Evolutionary conservation across 495 filamentous ascomycete genomes (phyloP).

Genomic region (Trichocladium antarcticum): DNA sequence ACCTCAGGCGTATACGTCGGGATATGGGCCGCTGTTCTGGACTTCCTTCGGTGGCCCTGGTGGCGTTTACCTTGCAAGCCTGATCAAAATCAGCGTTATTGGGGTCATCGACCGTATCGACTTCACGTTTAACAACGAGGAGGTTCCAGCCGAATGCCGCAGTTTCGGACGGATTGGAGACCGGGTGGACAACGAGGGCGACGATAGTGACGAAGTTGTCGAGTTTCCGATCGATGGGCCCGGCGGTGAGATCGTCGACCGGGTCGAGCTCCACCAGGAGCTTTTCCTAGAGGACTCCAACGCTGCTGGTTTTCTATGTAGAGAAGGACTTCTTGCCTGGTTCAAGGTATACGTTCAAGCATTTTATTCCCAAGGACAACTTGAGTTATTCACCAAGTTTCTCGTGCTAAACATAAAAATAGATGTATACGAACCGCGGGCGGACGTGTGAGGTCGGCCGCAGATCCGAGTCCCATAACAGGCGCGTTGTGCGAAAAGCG

Average conservation of each 20-base stretch:
- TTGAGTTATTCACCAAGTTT: too few species aligned
- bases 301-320: too few species aligned
- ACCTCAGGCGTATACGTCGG: neutral
- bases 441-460: neutral
- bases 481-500: neutral
- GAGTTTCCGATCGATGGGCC: neutral
- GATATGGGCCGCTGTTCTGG: neutral
- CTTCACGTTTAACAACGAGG: neutral
- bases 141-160: neutral
- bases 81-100: neutral
- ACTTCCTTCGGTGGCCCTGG: neutral
- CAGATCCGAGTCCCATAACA: neutral
- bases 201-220: neutral
- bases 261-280: neutral
- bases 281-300: neutral
- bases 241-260: neutral
- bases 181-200: too few species aligned
- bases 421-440: neutral
- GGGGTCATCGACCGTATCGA: neutral
- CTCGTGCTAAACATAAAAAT: too few species aligned
- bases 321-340: neutral
- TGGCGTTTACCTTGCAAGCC: neutral
- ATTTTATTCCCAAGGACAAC: too few species aligned
- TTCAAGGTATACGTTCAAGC: neutral
- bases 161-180: neutral